Conservation (phyloP, 2,329 filamentous ascomycete genomes). For the Teratosphaeria nubilosa region DNA sequence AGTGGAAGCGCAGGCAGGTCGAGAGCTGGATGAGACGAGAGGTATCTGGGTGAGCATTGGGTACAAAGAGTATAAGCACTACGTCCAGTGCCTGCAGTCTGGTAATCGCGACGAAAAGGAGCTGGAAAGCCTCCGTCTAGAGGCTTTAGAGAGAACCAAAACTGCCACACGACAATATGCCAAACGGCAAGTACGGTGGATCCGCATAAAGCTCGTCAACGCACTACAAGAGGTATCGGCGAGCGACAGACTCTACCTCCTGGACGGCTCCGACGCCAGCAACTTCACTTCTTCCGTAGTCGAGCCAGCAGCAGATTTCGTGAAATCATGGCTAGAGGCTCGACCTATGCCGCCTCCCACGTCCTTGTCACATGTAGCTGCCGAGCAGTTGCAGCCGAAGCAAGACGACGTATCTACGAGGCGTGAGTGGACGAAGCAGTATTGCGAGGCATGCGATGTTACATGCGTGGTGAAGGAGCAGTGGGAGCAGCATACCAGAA, state of each 20-base stretch:
- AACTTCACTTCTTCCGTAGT: slow-evolving; percentile 56
- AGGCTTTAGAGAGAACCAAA: slow-evolving; percentile 66
- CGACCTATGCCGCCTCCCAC: slow-evolving; percentile 42
- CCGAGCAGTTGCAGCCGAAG: slow-evolving; percentile 48
- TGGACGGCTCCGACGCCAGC: slow-evolving; percentile 65
- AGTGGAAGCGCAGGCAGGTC: slow-evolving; percentile 33
- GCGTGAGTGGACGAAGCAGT: slow-evolving; percentile 41
- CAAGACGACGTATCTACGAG: slow-evolving; percentile 36
- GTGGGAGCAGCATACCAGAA: slow-evolving; percentile 48
- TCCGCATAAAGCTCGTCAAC: slow-evolving; percentile 68
- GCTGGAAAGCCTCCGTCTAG: slow-evolving; percentile 45
- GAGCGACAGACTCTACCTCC: slow-evolving; percentile 56
- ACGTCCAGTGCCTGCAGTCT: slow-evolving; percentile 37
- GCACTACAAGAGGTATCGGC: slow-evolving; percentile 47
- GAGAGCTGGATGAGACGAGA: slow-evolving; percentile 57
- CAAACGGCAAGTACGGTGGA: slow-evolving; percentile 75
- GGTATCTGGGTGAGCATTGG: slow-evolving; percentile 97
- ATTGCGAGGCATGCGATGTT: slow-evolving; percentile 61
- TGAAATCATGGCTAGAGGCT: slow-evolving; percentile 52
- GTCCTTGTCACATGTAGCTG: slow-evolving; percentile 47
- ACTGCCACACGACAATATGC: slow-evolving; percentile 81
- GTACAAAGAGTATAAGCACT: slow-evolving; percentile 80
- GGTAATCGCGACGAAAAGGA: slow-evolving; percentile 26
- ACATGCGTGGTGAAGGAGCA: slow-evolving; percentile 46
- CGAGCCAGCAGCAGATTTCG: slow-evolving; percentile 52